Evolutionary conservation across 208 protist genomes (phyloP), one percentile per base, ranked within the genome.

Genomic region (Leishmania tarentolae): DNA sequence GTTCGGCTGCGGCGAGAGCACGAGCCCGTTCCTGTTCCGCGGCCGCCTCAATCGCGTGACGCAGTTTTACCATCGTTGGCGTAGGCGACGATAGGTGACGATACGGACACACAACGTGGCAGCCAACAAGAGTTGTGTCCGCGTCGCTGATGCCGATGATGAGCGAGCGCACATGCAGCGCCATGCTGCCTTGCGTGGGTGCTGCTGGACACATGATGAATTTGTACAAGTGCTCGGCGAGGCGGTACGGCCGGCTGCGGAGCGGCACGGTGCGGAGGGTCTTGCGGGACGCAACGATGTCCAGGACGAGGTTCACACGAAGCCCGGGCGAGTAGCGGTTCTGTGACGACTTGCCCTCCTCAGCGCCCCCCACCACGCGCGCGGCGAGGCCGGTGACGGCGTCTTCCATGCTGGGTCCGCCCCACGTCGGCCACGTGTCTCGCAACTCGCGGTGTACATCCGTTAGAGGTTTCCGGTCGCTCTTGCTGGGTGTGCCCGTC

Each of bases 281-380:
- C 69, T 97, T 97, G 56, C 93, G 90, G 1, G 92, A 95, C 28
- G 92, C 93, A n/a, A 97, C 65, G 68, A 97, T 91, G 76, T 97
- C 92, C 5, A 95, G 53, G 40, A 84, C 80, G 17, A 70, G 66
- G 63, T 80, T 88, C 80, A 81, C 86, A n/a, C 50, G 82, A 42
- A 77, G 72, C 46, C 59, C 83, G 40, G 71, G 35, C 72, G 69
- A 75, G 77, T 82, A 85, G 21, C 13, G 28, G n/a, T 47, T 52
- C 31, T 56, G 28, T 13, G 44, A 40, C 50, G 24, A 46, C 50
- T 24, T 46, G 13, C 6, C 59, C 7, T 66, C 42, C 17, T 53
- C 69, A 17, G 28, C 71, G 46, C 17, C 21, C 69, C 13, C 69
- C 24, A 21, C 44, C 42, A 53, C 28, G 44, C 28, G 69, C 44